phyloP scores from a whole-genome alignment of 116 monocot genomes.

The Posidonia oceanica region DNA sequence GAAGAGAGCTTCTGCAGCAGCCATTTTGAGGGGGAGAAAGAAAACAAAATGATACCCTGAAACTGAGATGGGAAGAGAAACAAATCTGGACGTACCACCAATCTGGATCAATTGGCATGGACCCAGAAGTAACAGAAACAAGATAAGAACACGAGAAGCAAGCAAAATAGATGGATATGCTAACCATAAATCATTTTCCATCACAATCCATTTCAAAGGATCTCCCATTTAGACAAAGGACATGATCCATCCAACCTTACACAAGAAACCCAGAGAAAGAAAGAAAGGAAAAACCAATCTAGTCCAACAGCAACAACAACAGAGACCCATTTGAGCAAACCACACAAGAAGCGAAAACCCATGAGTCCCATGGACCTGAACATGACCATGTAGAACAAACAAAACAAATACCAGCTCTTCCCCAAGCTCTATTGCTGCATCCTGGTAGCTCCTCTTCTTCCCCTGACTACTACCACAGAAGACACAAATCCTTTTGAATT shows the following conservation, averaged over 20 bases:
- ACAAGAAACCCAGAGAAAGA: background rate
- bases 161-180: background rate
- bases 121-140: conserved; percentile 2
- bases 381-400: background rate
- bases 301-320: background rate
- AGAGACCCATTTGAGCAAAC: background rate
- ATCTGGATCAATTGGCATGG: background rate
- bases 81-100: background rate
- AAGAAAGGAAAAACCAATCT: conserved; percentile 1
- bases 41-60: background rate
- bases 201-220: conserved; percentile 1
- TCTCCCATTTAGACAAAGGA: no score
- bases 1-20: background rate
- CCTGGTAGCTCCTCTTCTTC: conserved; percentile 28
- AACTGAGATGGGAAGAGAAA: background rate
- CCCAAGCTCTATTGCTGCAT: conserved; percentile 34
- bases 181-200: background rate
- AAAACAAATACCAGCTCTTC: conserved; percentile 21
- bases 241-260: background rate
- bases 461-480: conserved; percentile 40
- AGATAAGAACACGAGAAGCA: background rate
- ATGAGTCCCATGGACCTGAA: no score
- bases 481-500: conserved; percentile 28
- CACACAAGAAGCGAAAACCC: background rate
- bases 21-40: background rate